Percentiles rank a stretch among this genome's conserved stretches.
Evolutionary conservation across 2,329 filamentous ascomycete genomes (phyloP).

Genomic region (Orbilia oligospora): DNA sequence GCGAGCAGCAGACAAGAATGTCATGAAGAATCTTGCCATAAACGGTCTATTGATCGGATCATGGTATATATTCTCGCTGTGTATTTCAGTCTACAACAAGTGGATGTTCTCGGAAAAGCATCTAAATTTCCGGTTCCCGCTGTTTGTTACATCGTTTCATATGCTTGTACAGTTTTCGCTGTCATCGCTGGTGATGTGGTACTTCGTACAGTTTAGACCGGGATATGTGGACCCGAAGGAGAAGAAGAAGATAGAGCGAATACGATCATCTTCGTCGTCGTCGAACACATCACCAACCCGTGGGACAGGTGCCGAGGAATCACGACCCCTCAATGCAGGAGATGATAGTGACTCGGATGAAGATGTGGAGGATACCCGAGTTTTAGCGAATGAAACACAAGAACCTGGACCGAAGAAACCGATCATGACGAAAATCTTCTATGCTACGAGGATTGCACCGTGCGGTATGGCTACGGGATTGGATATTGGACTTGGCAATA

Average conservation of each 20-base stretch:
- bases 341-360: slow-evolving; percentile 56
- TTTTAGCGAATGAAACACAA: slow-evolving; percentile 60
- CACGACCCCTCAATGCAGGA: slow-evolving; percentile 63
- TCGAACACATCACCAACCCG: slow-evolving; percentile 70
- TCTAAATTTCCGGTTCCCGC: slow-evolving; percentile 91
- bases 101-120: slow-evolving; percentile 96
- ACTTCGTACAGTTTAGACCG: slow-evolving; percentile 86
- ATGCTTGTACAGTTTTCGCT: slow-evolving; percentile 95
- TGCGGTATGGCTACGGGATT: slow-evolving; percentile 93
- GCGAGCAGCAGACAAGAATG: slow-evolving; percentile 80
- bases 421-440: slow-evolving; percentile 91
- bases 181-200: slow-evolving; percentile 81
- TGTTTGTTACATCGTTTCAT: slow-evolving; percentile 95
- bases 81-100: slow-evolving; percentile 98
- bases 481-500: slow-evolving; percentile 96
- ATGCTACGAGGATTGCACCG: slow-evolving; percentile 89
- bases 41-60: slow-evolving; percentile 86
- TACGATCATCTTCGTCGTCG: slow-evolving; percentile 67
- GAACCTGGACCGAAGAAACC: slow-evolving; percentile 61
- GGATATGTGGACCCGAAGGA: slow-evolving; percentile 65
- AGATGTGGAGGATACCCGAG: slow-evolving; percentile 61
- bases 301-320: slow-evolving; percentile 70
- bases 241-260: slow-evolving; percentile 64
- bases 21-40: slow-evolving; percentile 78
- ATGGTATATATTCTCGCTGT: slow-evolving; percentile 93